Evolutionary conservation across 257 asterid genomes (phyloP), one percentile per base, ranked within the genome.

Genomic region (Apocynum venetum): DNA sequence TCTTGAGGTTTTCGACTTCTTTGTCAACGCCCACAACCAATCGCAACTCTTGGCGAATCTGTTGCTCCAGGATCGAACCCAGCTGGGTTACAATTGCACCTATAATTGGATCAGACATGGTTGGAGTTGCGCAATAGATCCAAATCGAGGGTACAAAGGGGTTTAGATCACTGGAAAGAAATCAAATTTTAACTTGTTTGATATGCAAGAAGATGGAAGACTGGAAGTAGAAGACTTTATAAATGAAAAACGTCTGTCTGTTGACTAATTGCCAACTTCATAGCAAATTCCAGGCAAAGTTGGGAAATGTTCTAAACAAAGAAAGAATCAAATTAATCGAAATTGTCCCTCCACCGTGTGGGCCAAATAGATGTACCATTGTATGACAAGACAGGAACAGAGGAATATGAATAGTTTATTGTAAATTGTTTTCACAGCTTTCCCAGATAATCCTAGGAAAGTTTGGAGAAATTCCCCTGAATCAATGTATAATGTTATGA

Each of bases 41-140:
- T 5, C 78, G 69, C 38, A 86, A 47, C 67, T 91, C 89, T 79
- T 64, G 76, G 0, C 86, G 84, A 4, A 88, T 80, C 70, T 85
- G 88, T 48, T 83, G 53, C 1, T 90, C 89, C 69, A 88, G 0
- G 82, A 91, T 83, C n/a, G 83, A 38, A 10, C 84, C 53, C 31
- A 86, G 52, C 77, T 86, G 90, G 64, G 87, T 88, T 59, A 91
- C 89, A 79, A 89, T 80, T 1, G 75, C 85, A 25, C 91, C 79
- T 49, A 91, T 80, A 13, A 84, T 57, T 73, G 93, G 83, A 2
- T 91, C 97, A 4, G 95, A 66, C 95, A 89, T 91, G 75, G 70
- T 56, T 36, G 51, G 48, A 72, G 9, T 14, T 13, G n/a, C 9
- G n/a, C 9, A 64, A 13, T 4, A 36, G 10, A 40, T 61, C 36